These are phyloP conservation scores for Schizothecium vesticola DNA, from an alignment of 495 filamentous ascomycete species.

Conservation along the genomic window DNA sequence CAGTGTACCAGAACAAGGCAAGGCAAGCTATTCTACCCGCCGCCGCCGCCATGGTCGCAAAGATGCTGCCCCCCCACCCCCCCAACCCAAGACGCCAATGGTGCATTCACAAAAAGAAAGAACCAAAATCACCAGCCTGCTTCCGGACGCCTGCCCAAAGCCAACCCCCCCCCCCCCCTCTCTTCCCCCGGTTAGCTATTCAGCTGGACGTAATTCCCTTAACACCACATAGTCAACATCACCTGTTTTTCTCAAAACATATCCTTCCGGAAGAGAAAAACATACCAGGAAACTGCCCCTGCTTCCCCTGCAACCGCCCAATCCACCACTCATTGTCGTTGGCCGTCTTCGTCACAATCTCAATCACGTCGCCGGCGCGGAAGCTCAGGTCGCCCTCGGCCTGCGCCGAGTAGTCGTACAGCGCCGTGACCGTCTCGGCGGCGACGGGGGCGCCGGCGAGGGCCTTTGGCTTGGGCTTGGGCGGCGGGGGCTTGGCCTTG, in stretches of 20 bases:
- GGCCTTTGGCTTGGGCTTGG: conserved; percentile 33
- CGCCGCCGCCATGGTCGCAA: not conserved
- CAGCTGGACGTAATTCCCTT: conserved; percentile 45
- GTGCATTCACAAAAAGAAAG: not conserved
- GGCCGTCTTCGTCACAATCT: conserved; percentile 70
- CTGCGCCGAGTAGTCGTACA: conserved; percentile 96
- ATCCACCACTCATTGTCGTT: conserved; percentile 98
- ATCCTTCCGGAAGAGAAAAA: conserved; percentile 15
- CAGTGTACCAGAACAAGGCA: not conserved
- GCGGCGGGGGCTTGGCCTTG: conserved; percentile 79
- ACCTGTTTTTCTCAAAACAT: not conserved
- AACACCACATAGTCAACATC: conserved; percentile 13
- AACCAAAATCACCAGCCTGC: not conserved
- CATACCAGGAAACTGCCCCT: conserved; percentile 93
- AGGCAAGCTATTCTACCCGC: not conserved
- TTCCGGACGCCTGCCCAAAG: not conserved
- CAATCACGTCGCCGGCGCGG: conserved; percentile 81
- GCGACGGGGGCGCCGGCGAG: conserved; percentile 66
- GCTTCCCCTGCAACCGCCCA: conserved; percentile 66
- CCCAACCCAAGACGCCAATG: not conserved
- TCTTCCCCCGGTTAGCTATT: conserved; percentile 15
- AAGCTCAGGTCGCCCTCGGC: conserved; percentile 94
- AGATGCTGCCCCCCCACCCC: not conserved
- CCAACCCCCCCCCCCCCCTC: not conserved
- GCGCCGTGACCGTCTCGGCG: conserved; percentile 71